Percentiles rank a stretch among this genome's conserved stretches.
phyloP scores from a whole-genome alignment of 2,329 filamentous ascomycete genomes.

The Onygenales sp. region DNA sequence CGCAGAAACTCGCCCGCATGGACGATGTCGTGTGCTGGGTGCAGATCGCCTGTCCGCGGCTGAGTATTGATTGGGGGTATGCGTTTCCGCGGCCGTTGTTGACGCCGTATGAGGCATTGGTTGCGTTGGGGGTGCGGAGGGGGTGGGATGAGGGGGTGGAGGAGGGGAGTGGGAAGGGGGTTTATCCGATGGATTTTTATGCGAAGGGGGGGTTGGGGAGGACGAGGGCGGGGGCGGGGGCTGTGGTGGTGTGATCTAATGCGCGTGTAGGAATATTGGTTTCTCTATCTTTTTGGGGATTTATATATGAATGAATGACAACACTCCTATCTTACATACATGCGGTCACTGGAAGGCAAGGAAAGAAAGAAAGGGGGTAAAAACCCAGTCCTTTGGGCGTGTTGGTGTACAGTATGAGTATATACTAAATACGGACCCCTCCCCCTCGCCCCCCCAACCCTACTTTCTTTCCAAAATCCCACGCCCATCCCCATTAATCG shows the following conservation, averaged over 20 bases:
- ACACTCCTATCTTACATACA: too few relatives aligned
- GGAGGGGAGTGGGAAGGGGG: slow-evolving; percentile 44
- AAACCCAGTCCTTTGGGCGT: too few relatives aligned
- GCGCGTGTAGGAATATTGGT: not conserved
- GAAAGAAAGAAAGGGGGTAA: too few relatives aligned
- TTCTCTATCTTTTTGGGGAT: not conserved
- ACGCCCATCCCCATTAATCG: not conserved
- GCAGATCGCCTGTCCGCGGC: slow-evolving; percentile 88
- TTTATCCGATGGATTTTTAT: slow-evolving; percentile 99
- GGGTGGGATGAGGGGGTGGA: slow-evolving; percentile 56
- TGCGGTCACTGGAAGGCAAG: too few relatives aligned
- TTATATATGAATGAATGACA: not conserved
- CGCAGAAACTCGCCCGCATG: slow-evolving; percentile 91
- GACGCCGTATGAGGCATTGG: slow-evolving; percentile 89
- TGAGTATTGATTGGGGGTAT: slow-evolving; percentile 99
- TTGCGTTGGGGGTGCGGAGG: slow-evolving; percentile 71
- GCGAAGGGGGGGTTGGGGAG: slow-evolving; percentile 82
- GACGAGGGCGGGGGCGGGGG: slow-evolving; percentile 44
- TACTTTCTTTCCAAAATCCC: too few relatives aligned
- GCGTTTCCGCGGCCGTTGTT: slow-evolving; percentile 81
- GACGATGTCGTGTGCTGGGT: slow-evolving; percentile 94
- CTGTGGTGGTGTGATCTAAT: not conserved
- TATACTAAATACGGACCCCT: too few relatives aligned
- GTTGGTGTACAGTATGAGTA: too few relatives aligned
- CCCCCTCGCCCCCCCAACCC: too few relatives aligned